Evolutionary conservation across 768 basidiomycete genomes (phyloP).

Genomic region (Boletellus sp.): DNA sequence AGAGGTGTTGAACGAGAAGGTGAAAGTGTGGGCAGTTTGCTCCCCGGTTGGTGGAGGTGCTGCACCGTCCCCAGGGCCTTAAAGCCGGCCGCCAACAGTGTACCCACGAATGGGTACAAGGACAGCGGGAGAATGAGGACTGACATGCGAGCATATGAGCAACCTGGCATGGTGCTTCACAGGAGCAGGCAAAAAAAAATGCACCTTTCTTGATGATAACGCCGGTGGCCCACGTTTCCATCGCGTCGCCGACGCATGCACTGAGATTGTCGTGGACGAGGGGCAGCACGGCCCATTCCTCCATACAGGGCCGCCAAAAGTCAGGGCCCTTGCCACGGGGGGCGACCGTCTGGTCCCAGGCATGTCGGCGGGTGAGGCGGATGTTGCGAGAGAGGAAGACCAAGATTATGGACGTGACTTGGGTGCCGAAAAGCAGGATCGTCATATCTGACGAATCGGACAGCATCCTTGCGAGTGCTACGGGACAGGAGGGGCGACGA

Average conservation of each 20-base stretch:
- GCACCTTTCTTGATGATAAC: constrained; percentile 24
- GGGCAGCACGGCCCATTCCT: constrained; percentile 73
- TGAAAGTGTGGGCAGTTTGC: no score
- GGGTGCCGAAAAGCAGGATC: constrained; percentile 65
- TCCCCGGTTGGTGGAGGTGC: constrained; percentile 63
- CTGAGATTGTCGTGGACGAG: constrained; percentile 29
- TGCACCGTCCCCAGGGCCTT: constrained; percentile 66
- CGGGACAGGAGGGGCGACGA: no score
- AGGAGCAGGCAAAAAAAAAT: constrained; percentile 6
- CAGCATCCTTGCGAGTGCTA: no score
- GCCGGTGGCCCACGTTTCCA: constrained; percentile 14
- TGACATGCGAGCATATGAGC: constrained; percentile 17
- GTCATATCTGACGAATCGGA: constrained; percentile 55
- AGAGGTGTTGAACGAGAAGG: neutral
- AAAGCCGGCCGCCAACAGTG: constrained; percentile 56
- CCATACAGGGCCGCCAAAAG: constrained; percentile 82
- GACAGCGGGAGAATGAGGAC: constrained; percentile 59
- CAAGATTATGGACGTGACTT: constrained; percentile 68
- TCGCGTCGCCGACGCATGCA: constrained; percentile 12
- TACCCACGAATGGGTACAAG: constrained; percentile 68
- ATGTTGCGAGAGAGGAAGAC: constrained; percentile 87
- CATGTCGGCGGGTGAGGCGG: constrained; percentile 70
- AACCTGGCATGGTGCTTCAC: constrained; percentile 17
- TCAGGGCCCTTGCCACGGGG: constrained; percentile 79
- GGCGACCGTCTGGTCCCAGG: constrained; percentile 76